Conservation (phyloP, 2,329 filamentous ascomycete species). For the Sclerotinia trifoliorum region DNA sequence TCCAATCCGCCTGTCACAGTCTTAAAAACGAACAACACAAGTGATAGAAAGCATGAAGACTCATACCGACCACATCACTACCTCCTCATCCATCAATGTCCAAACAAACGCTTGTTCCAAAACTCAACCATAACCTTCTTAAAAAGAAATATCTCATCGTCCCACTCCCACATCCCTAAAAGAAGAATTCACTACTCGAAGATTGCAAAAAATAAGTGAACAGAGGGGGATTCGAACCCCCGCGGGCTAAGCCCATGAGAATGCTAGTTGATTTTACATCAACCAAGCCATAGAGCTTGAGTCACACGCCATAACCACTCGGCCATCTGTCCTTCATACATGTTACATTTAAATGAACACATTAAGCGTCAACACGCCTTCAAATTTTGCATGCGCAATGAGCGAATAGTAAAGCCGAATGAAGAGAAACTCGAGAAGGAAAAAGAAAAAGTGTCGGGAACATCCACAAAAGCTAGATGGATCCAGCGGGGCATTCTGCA, state of each 20-base stretch:
- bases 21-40: no score
- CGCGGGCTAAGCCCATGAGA: slow-evolving; percentile 23
- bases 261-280: slow-evolving; percentile 10
- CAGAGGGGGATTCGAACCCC: slow-evolving; percentile 25
- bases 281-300: slow-evolving; percentile 17
- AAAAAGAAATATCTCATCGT: background rate
- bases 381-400: background rate
- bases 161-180: background rate
- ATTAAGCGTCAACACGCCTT: no score
- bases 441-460: background rate
- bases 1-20: background rate
- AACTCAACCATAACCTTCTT: background rate
- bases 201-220: background rate
- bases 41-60: no score
- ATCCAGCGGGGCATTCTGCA: background rate
- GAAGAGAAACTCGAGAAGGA: background rate
- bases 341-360: no score
- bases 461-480: slow-evolving; percentile 10
- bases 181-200: background rate
- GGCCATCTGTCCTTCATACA: slow-evolving; percentile 21
- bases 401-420: background rate
- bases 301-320: slow-evolving; percentile 25
- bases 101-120: background rate
- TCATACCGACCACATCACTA: background rate
- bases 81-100: background rate